These are phyloP conservation scores for Lotmaria passim DNA, from an alignment of 208 protist genomes.

Conservation along the genomic window DNA sequence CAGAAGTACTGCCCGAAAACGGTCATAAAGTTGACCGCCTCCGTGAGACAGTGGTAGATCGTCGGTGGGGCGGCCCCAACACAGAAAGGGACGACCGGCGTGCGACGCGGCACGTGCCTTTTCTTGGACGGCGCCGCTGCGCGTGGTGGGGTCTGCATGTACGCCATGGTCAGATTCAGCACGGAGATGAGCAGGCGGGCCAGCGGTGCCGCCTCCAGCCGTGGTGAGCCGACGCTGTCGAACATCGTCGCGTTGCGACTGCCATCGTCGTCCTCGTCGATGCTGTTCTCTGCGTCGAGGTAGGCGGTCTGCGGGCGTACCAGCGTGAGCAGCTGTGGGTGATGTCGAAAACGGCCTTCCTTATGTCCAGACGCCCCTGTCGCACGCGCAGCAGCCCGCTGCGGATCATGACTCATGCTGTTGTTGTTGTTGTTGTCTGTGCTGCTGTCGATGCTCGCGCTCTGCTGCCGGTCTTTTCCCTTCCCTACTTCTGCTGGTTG, in stretches of 20 bases:
- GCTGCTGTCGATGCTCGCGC: neutral
- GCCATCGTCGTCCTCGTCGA: neutral
- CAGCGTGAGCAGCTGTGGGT: conserved; percentile 2
- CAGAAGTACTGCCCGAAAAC: conserved; percentile 33
- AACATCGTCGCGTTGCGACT: neutral
- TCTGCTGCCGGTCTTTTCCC: neutral
- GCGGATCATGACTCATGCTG: too few relatives aligned
- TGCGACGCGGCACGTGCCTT: neutral
- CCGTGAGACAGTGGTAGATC: conserved; percentile 30
- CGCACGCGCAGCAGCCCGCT: neutral
- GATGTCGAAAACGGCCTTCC: neutral
- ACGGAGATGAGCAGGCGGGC: conserved; percentile 18
- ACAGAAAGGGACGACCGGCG: conserved; percentile 12
- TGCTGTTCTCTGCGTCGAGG: neutral
- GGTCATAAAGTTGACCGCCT: conserved; percentile 24
- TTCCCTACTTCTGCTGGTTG: neutral
- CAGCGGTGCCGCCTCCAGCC: conserved; percentile 24
- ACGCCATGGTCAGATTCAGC: conserved; percentile 15
- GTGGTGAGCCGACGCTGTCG: neutral
- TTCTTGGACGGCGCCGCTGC: neutral
- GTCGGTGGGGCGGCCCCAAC: conserved; percentile 6
- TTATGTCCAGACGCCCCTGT: neutral
- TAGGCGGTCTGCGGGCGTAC: neutral
- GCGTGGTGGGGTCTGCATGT: conserved; percentile 13
- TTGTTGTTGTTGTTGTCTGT: neutral